Evolutionary conservation across 164 flowering plant genomes (phyloP).

Genomic region (Nelumbo lutea): DNA sequence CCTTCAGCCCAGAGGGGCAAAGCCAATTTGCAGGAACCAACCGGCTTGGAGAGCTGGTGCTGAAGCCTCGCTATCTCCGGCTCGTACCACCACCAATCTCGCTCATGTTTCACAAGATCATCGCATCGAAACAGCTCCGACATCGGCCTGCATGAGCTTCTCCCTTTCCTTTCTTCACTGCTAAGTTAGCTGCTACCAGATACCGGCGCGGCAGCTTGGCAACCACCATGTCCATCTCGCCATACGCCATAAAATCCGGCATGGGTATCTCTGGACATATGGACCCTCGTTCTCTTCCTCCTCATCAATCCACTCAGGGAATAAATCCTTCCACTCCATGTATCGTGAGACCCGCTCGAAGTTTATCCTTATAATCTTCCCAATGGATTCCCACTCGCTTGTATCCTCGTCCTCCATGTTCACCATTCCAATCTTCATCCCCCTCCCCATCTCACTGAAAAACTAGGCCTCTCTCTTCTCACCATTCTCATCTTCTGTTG

Average conservation of each 20-base stretch:
- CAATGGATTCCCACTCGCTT: conserved; percentile 42
- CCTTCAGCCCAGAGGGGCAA: conserved; percentile 87
- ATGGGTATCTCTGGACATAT: conserved; percentile 83
- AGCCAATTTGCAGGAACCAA: conserved; percentile 80
- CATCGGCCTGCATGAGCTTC: conserved; percentile 85
- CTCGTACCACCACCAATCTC: conserved; percentile 77
- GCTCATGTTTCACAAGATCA: conserved; percentile 56
- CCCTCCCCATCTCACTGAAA: conserved; percentile 32
- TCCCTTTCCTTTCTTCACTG: conserved; percentile 55
- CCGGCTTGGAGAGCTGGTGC: conserved; percentile 64
- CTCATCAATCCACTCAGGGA: conserved; percentile 97
- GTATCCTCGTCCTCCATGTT: conserved; percentile 68
- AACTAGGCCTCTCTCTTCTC: conserved; percentile 51
- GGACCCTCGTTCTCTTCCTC: conserved; percentile 71
- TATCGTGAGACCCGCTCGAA: conserved; percentile 44
- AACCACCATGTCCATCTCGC: conserved; percentile 54
- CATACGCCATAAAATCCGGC: conserved; percentile 44
- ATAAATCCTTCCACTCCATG: conserved; percentile 71
- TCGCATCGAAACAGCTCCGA: conserved; percentile 76
- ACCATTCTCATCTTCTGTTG: conserved; percentile 15
- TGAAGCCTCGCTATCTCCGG: conserved; percentile 47
- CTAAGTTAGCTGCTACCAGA: conserved; percentile 56
- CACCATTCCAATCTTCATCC: conserved; percentile 56
- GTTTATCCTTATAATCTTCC: conserved; percentile 24
- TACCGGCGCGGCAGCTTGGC: conserved; percentile 78